Evolutionary conservation across 805 yeast species (phyloP).

Genomic region (Candida parachauliodes): DNA sequence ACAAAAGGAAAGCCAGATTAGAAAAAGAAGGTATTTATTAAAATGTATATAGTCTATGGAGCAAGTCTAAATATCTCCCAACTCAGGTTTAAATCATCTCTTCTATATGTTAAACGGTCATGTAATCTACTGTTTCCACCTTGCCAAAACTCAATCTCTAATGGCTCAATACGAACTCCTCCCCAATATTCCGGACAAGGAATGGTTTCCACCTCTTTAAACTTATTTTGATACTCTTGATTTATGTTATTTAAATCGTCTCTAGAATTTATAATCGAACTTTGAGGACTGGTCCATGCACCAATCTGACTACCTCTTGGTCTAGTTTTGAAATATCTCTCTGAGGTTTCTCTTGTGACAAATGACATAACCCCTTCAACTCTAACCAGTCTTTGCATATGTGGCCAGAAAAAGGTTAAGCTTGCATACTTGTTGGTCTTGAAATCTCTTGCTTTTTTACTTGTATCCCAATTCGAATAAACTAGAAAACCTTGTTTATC

Average conservation of each 20-base stretch:
- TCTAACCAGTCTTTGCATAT: conserved; percentile 86
- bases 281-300: conserved; percentile 96
- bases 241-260: conserved; percentile 59
- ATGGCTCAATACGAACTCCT: conserved; percentile 81
- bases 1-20: conserved; percentile 5
- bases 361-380: conserved; percentile 82
- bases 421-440: conserved; percentile 75
- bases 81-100: conserved; percentile 43
- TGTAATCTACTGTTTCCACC: conserved; percentile 88
- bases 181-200: conserved; percentile 98
- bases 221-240: conserved; percentile 47
- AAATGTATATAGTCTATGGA: conserved; percentile 41
- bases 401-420: conserved; percentile 88
- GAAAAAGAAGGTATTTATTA: conserved; percentile 2
- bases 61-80: conserved; percentile 74
- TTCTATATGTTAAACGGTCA: conserved; percentile 74
- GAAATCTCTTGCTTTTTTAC: conserved; percentile 76
- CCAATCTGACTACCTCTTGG: conserved; percentile 94
- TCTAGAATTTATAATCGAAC: conserved; percentile 54
- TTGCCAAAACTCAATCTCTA: conserved; percentile 96
- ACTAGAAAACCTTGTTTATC: conserved; percentile 81
- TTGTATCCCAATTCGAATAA: conserved; percentile 87
- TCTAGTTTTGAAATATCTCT: conserved; percentile 76
- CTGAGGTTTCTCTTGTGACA: conserved; percentile 68
- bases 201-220: conserved; percentile 58